Percentiles rank a stretch among this genome's conserved stretches.
Evolutionary conservation across 352 stramenopile species (phyloP).

Genomic region (Phytophthora ohioensis): DNA sequence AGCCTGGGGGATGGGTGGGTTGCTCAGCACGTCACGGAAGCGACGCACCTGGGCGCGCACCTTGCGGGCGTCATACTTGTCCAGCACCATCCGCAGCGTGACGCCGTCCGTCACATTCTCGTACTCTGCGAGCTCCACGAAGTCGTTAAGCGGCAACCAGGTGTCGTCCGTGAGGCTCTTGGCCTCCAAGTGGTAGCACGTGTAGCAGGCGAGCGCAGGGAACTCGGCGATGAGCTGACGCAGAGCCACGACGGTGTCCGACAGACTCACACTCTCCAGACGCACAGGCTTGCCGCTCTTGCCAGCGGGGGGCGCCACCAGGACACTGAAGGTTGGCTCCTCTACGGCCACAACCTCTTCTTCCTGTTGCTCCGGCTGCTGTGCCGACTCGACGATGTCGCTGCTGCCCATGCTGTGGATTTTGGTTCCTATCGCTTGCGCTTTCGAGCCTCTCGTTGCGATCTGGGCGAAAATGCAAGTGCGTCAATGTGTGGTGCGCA

Average conservation of each 20-base stretch:
- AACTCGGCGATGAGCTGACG: conserved; percentile 88
- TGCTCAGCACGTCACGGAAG: conserved; percentile 84
- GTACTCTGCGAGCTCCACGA: conserved; percentile 87
- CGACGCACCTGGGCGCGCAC: conserved; percentile 83
- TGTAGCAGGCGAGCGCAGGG: conserved; percentile 84
- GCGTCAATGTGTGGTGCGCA: conserved; percentile 45
- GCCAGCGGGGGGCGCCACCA: conserved; percentile 57
- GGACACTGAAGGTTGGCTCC: conserved; percentile 61
- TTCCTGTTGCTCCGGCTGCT: conserved; percentile 33
- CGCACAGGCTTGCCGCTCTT: conserved; percentile 47
- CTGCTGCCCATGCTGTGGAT: conserved; percentile 44
- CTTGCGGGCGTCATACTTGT: conserved; percentile 90
- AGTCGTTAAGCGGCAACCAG: conserved; percentile 82
- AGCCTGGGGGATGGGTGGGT: conserved; percentile 83
- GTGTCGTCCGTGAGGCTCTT: conserved; percentile 33
- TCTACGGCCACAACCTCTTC: conserved; percentile 33
- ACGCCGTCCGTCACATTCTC: conserved; percentile 67
- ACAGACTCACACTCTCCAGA: conserved; percentile 74
- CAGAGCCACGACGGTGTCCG: conserved; percentile 84
- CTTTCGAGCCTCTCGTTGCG: conserved; percentile 16
- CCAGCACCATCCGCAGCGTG: conserved; percentile 83
- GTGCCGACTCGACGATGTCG: conserved; percentile 33
- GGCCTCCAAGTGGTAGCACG: conserved; percentile 86
- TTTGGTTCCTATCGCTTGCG: conserved; percentile 7
- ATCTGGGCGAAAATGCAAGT: conserved; percentile 35